These are phyloP conservation scores for Begonia fuchsioides DNA, from an alignment of 306 rosid species.

Conservation along the genomic window DNA sequence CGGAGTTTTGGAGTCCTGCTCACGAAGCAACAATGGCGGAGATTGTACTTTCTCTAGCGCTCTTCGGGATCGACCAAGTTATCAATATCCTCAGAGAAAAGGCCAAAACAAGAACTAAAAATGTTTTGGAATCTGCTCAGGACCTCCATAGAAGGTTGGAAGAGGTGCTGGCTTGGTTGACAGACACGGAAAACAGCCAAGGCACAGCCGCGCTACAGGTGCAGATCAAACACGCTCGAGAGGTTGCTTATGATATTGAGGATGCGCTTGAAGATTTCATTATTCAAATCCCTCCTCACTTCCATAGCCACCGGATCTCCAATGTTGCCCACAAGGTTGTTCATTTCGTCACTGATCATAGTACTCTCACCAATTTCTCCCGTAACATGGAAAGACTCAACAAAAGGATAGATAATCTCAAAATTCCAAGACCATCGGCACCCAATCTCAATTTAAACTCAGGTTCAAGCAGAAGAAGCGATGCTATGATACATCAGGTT, in stretches of 20 bases:
- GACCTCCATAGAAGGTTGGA: background rate
- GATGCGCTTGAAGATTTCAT: conserved; percentile 1
- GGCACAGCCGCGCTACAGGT: background rate
- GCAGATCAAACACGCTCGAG: background rate
- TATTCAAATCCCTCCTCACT: background rate
- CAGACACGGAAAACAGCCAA: background rate
- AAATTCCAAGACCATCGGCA: background rate
- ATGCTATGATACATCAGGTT: background rate
- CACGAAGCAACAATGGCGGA: background rate
- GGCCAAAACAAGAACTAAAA: background rate
- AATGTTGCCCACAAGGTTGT: background rate
- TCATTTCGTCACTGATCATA: background rate
- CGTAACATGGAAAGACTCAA: background rate
- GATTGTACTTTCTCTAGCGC: background rate
- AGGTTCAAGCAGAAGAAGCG: background rate
- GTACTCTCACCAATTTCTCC: background rate
- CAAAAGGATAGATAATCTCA: background rate
- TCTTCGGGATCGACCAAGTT: background rate
- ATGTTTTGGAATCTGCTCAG: background rate
- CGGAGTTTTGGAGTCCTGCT: too few species aligned
- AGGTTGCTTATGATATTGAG: conserved; percentile 1
- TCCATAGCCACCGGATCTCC: background rate
- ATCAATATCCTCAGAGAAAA: background rate
- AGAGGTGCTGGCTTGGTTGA: background rate
- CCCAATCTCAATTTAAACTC: background rate